A percentile compares a stretch with the other conserved stretches of the same genome.
Evolutionary conservation across 345 rosid genomes (phyloP).

Genomic region (Isatis tinctoria): DNA sequence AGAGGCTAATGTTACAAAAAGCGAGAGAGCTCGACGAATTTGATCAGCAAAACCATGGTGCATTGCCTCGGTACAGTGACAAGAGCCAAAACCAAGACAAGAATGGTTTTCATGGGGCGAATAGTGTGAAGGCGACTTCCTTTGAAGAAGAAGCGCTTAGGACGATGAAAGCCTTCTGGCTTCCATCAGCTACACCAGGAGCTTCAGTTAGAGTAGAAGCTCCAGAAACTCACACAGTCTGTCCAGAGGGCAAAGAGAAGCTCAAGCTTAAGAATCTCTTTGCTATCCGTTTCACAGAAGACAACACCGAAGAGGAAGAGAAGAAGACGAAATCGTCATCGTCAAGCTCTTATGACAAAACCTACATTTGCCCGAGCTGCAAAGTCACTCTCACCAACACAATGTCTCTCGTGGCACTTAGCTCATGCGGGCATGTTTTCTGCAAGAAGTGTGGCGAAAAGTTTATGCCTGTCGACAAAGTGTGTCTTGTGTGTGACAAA

Average conservation of each 20-base stretch:
- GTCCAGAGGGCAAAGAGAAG: slow-evolving; percentile 94
- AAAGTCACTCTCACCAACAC: slow-evolving; percentile 91
- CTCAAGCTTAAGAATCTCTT: slow-evolving; percentile 84
- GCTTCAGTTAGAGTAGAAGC: slow-evolving; percentile 72
- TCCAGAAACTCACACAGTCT: slow-evolving; percentile 59
- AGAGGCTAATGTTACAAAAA: slow-evolving; percentile 58
- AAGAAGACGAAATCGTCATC: slow-evolving; percentile 10
- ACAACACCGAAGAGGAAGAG: slow-evolving; percentile 51
- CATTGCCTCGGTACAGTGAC: slow-evolving; percentile 77
- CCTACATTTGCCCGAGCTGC: slow-evolving; percentile 89
- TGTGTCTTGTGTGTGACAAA: slow-evolving; percentile 73
- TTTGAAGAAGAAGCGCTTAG: slow-evolving; percentile 94
- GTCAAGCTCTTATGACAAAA: slow-evolving; percentile 54
- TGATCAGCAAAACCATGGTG: slow-evolving; percentile 96
- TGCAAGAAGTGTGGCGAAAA: slow-evolving; percentile 91
- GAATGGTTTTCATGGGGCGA: slow-evolving; percentile 90
- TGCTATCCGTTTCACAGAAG: slow-evolving; percentile 65
- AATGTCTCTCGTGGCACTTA: slow-evolving; percentile 62
- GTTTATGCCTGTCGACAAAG: slow-evolving; percentile 70
- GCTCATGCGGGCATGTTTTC: slow-evolving; percentile 94
- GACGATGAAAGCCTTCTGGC: slow-evolving; percentile 99
- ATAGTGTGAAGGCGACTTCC: slow-evolving; percentile 87
- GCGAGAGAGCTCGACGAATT: slow-evolving; percentile 88
- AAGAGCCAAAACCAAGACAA: slow-evolving; percentile 65
- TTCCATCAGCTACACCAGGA: slow-evolving; percentile 98